A percentile compares a stretch with the other conserved stretches of the same genome.
phyloP scores from a whole-genome alignment of 2,329 filamentous ascomycete genomes.

The Botrytis fragariae region DNA sequence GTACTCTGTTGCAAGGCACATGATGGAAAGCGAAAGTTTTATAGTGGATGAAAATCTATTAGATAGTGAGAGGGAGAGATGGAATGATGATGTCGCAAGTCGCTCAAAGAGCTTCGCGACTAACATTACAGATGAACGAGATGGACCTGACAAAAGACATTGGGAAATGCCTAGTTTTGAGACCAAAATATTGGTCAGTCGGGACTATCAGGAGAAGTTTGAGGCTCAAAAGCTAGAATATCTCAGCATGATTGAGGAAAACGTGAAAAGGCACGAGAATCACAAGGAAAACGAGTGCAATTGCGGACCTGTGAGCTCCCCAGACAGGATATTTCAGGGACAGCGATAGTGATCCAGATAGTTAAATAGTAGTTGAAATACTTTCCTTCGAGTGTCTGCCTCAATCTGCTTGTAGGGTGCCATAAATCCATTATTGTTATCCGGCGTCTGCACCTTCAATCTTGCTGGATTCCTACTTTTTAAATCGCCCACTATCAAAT shows the following conservation, averaged over 20 bases:
- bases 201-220: neutral
- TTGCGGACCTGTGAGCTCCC: neutral
- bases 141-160: neutral
- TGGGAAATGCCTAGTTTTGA: neutral
- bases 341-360: neutral
- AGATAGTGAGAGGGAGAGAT: neutral
- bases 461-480: neutral
- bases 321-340: neutral
- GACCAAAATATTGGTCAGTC: neutral
- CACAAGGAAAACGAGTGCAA: neutral
- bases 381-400: neutral
- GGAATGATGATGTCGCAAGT: neutral
- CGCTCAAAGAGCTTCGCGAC: neutral
- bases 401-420: neutral
- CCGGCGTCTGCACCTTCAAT: neutral
- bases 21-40: neutral
- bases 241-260: neutral
- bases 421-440: neutral
- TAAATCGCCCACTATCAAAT: neutral
- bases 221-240: neutral
- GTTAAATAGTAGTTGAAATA: neutral
- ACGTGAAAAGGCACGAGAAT: neutral
- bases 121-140: neutral
- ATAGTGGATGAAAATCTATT: neutral
- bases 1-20: neutral